Base-by-base conservation (phyloP, 768 basidiomycete species). In the Peribolospora baueri region DNA sequence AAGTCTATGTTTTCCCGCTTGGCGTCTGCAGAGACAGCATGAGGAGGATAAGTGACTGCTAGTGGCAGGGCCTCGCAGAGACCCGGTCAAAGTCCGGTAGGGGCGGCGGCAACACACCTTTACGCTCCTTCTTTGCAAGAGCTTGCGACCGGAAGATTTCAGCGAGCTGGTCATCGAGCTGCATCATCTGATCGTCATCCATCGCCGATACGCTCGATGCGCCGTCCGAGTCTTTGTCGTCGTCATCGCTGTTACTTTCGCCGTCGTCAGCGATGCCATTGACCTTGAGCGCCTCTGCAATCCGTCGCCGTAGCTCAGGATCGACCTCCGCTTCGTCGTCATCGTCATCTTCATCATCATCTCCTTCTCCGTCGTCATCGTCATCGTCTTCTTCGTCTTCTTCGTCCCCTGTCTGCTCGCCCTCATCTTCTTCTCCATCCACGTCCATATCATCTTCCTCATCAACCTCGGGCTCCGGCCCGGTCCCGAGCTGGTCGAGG, bases 111-210 rank as follows among this genome's bases (percentile, higher is more conserved):
- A 11, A 65, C 73, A 56, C 53, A 82, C 84, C 77, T 72, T 81
- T 84, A 53, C 72, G 74, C 43, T 70, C 69, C 63, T 76, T 79
- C 65, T 73, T 76, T 54, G 75, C 78, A 55, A 72, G 71, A 36
- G 74, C 70, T 57, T 78, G 76, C 40, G 78, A 72, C 56, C 75
- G 75, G 75, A 98, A 91, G 40, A 87, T 79, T 52, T 80, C 76
- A 4, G 84, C 85, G 5, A 98, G 76, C 64, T 91, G 82, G 51
- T 84, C 82, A 64, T 98, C 91, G 38, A 97, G 77, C 42, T 82
- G 82, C 74, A 97, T 79, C 91, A 98, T 98, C 69, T 93, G 85
- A 37, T 97, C 90, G 64, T 98, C 91, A 64, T 93, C 83, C 80
- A 91, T 81, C 39, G 80, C 69, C 50, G 62, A 63, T 52, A 63